Conservation (phyloP, 2,329 filamentous ascomycete genomes). For the Pyrenophora teres region DNA sequence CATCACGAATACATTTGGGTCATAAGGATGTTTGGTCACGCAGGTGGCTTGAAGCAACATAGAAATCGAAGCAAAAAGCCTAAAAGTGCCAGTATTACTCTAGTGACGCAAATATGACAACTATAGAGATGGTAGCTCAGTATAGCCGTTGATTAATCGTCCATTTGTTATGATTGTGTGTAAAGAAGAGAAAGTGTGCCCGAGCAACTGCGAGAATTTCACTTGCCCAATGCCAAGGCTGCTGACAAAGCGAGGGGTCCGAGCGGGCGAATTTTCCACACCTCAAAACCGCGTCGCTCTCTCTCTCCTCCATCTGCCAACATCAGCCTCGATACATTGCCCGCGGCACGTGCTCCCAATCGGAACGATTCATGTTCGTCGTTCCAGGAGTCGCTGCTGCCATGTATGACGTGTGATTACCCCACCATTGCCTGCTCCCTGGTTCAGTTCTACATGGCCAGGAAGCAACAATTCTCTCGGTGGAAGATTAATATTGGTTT, state of each 20-base stretch:
- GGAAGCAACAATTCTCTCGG: constrained; percentile 56
- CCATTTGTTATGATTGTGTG: constrained; percentile 50
- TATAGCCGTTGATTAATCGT: constrained; percentile 55
- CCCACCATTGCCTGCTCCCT: constrained; percentile 59
- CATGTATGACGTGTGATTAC: constrained; percentile 12
- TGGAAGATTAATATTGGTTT: constrained; percentile 57
- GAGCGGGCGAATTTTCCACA: constrained; percentile 20
- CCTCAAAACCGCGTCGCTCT: constrained; percentile 4
- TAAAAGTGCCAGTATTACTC: constrained; percentile 45
- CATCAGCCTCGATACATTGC: constrained; percentile 11
- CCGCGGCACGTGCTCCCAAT: constrained; percentile 7
- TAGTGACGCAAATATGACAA: constrained; percentile 55
- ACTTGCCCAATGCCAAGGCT: constrained; percentile 21
- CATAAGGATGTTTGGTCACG: constrained; percentile 41
- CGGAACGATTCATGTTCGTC: constrained; percentile 24
- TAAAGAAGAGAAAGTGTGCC: constrained; percentile 27
- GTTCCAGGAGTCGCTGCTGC: constrained; percentile 18
- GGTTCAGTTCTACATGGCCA: constrained; percentile 52
- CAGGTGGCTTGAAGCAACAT: constrained; percentile 47
- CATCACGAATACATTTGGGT: background rate
- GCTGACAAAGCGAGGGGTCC: constrained; percentile 19
- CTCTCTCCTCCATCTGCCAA: constrained; percentile 6
- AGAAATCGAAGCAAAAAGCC: constrained; percentile 40
- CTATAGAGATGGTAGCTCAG: constrained; percentile 43
- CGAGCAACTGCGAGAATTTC: constrained; percentile 25